phyloP scores from a whole-genome alignment of 2,329 filamentous ascomycete species.

The Corinectria fuckeliana region DNA sequence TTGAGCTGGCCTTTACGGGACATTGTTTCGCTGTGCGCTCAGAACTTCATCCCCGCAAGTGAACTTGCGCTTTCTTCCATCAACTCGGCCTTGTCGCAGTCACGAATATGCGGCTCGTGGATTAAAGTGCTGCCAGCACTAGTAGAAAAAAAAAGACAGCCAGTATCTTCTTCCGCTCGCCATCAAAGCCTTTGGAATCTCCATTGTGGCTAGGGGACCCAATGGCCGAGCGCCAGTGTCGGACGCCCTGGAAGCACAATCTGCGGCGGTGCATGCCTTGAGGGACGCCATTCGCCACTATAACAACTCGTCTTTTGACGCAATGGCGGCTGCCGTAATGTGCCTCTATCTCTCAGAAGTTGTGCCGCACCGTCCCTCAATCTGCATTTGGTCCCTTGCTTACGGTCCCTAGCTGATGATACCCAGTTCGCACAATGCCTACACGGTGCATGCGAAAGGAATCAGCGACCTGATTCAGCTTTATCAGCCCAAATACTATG shows the following conservation, averaged over 20 bases:
- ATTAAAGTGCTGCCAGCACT: constrained; percentile 46
- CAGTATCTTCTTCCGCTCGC: constrained; percentile 38
- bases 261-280: constrained; percentile 39
- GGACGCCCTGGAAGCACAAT: constrained; percentile 39
- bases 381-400: neutral
- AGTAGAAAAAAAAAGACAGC: constrained; percentile 18
- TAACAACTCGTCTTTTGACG: neutral
- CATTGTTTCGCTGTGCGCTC: constrained; percentile 34
- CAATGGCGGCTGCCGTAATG: constrained; percentile 16
- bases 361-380: neutral
- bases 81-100: constrained; percentile 34
- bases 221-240: constrained; percentile 29
- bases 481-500: constrained; percentile 39
- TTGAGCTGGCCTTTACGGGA: constrained; percentile 33
- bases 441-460: constrained; percentile 44
- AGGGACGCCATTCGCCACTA: constrained; percentile 15
- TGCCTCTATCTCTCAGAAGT: constrained; percentile 20
- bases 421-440: constrained; percentile 35
- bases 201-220: constrained; percentile 36
- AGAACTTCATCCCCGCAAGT: constrained; percentile 26
- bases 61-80: constrained; percentile 1
- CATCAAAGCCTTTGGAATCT: constrained; percentile 42
- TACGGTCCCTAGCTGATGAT: constrained; percentile 35
- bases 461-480: constrained; percentile 44
- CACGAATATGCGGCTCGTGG: constrained; percentile 49